Percentiles rank a stretch among this genome's conserved stretches.
phyloP scores from a whole-genome alignment of 352 stramenopile species.

The Pythium chondricola region DNA sequence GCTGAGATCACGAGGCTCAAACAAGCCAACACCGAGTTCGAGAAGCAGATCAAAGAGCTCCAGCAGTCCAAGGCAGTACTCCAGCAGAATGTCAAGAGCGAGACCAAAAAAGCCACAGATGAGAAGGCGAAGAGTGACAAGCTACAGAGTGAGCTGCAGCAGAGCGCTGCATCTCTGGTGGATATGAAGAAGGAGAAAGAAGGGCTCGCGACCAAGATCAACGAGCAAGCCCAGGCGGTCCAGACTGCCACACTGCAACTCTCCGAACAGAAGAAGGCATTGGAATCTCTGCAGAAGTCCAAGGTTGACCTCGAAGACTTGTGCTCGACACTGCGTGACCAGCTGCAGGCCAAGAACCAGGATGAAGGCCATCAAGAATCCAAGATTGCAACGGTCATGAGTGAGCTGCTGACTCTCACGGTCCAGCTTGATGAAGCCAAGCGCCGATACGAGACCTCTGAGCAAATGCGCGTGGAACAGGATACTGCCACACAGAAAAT shows the following conservation, averaged over 20 bases:
- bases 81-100: conserved; percentile 31
- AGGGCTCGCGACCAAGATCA: conserved; percentile 32
- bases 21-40: conserved; percentile 33
- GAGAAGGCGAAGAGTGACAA: conserved; percentile 30
- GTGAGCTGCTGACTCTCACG: conserved; percentile 67
- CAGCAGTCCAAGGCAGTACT: conserved; percentile 34
- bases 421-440: conserved; percentile 74
- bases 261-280: conserved; percentile 46
- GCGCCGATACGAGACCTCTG: conserved; percentile 53
- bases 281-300: conserved; percentile 50
- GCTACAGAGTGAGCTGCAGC: conserved; percentile 40
- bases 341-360: conserved; percentile 54
- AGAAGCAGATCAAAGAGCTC: conserved; percentile 50
- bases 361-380: conserved; percentile 66
- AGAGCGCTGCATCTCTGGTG: conserved; percentile 15
- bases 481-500: conserved; percentile 44
- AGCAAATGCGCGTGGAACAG: conserved; percentile 62
- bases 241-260: conserved; percentile 50
- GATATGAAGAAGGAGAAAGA: conserved; percentile 56
- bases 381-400: conserved; percentile 53
- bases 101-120: conserved; percentile 28
- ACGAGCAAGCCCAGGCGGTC: conserved; percentile 48
- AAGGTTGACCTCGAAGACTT: conserved; percentile 68
- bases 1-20: conserved; percentile 59
- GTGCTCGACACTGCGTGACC: conserved; percentile 38